Percentiles rank a stretch among this genome's conserved stretches.
These are phyloP conservation scores for Millerozyma miso DNA, from an alignment of 805 yeast genomes.

Conservation along the genomic window DNA sequence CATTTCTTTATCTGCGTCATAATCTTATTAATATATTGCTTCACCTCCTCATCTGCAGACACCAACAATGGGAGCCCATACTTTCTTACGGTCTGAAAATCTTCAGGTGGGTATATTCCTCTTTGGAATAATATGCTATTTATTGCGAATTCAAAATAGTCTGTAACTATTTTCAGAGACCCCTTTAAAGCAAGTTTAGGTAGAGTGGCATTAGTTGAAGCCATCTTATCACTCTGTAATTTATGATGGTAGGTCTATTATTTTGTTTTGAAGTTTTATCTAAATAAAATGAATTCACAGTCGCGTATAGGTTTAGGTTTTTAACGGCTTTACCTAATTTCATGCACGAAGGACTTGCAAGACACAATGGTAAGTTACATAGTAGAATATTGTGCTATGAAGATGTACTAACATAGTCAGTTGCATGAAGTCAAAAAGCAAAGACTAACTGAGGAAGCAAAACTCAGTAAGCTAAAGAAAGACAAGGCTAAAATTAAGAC, in stretches of 20 bases:
- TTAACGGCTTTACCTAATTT: no score
- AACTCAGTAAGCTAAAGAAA: constrained; percentile 43
- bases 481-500: constrained; percentile 60
- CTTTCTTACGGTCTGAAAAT: constrained; percentile 70
- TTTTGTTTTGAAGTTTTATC: no score
- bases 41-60: constrained; percentile 72
- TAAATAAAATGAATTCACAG: background rate
- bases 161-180: constrained; percentile 73
- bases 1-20: constrained; percentile 66
- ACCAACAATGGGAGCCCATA: constrained; percentile 75
- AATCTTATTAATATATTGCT: constrained; percentile 60
- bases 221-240: no score
- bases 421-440: constrained; percentile 73
- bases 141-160: constrained; percentile 78
- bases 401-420: constrained; percentile 14
- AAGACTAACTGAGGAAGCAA: constrained; percentile 53
- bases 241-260: no score
- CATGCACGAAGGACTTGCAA: no score
- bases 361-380: no score
- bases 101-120: constrained; percentile 85
- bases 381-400: no score
- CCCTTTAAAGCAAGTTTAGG: constrained; percentile 64
- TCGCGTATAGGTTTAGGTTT: background rate
- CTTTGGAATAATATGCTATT: constrained; percentile 82
- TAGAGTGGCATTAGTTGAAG: background rate